A percentile compares a stretch with the other conserved stretches of the same genome.
These are phyloP conservation scores for Zygosaccharomyces kombuchaensis DNA, from an alignment of 805 yeast genomes.

Conservation along the genomic window DNA sequence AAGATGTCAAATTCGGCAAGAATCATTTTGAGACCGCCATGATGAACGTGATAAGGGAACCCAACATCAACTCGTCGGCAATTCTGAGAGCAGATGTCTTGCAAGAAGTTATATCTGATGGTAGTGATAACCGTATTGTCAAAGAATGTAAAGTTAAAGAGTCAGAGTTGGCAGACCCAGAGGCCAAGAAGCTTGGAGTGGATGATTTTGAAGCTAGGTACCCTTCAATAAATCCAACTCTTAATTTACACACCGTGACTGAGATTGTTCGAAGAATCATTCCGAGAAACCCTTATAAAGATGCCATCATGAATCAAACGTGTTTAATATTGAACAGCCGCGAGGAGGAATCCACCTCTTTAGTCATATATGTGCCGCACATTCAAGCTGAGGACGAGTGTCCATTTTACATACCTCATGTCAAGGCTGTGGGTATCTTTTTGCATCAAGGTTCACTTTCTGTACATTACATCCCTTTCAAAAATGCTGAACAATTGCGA, in stretches of 20 bases:
- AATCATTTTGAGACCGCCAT: conserved; percentile 70
- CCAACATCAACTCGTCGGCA: conserved; percentile 88
- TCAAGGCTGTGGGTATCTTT: conserved; percentile 69
- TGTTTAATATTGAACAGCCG: conserved; percentile 48
- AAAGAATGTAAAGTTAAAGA: conserved; percentile 10
- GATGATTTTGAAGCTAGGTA: conserved; percentile 41
- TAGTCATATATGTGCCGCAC: conserved; percentile 79
- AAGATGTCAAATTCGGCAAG: conserved; percentile 23
- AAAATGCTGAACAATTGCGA: conserved; percentile 34
- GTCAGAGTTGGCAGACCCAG: conserved; percentile 18
- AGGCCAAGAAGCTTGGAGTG: conserved; percentile 32
- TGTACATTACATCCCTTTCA: conserved; percentile 70
- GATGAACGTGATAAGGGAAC: conserved; percentile 73
- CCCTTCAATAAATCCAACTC: conserved; percentile 24
- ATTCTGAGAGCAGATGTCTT: conserved; percentile 83
- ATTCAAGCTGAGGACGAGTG: conserved; percentile 51
- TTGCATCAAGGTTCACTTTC: conserved; percentile 48
- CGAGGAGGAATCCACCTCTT: conserved; percentile 37
- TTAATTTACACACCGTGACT: conserved; percentile 35
- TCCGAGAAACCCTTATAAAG: conserved; percentile 90
- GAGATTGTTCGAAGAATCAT: conserved; percentile 76
- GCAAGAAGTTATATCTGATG: conserved; percentile 44
- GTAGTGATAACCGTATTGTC: conserved; percentile 17
- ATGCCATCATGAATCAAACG: conserved; percentile 77
- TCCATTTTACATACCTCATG: conserved; percentile 90